These are phyloP conservation scores for Falciphora oryzae DNA, from an alignment of 2,329 filamentous ascomycete species.

Conservation along the genomic window DNA sequence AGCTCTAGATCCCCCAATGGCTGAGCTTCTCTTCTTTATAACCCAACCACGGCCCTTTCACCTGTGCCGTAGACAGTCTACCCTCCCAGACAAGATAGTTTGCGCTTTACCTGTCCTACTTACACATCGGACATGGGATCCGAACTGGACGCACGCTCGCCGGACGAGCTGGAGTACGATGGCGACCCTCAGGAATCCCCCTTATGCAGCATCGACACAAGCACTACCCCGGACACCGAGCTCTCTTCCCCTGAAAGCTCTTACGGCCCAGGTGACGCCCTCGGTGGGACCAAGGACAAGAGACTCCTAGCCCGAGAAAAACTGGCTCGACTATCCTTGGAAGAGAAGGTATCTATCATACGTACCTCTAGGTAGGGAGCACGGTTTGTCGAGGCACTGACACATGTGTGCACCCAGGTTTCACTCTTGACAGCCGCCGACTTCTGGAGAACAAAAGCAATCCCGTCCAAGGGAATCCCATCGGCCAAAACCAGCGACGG, in stretches of 20 bases:
- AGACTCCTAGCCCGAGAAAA: constrained; percentile 42
- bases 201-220: constrained; percentile 29
- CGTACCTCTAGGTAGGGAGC: background rate
- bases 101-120: background rate
- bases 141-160: background rate
- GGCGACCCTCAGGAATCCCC: constrained; percentile 29
- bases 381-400: constrained; percentile 10
- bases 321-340: constrained; percentile 44
- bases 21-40: background rate
- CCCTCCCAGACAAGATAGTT: background rate
- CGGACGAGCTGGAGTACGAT: background rate
- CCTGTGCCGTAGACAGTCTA: background rate
- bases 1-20: background rate
- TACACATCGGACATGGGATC: background rate
- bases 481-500: constrained; percentile 63
- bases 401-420: constrained; percentile 32
- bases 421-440: constrained; percentile 57
- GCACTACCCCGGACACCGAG: constrained; percentile 44
- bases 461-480: constrained; percentile 58
- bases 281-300: background rate
- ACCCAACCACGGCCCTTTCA: background rate
- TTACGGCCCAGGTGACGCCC: constrained; percentile 25
- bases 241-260: constrained; percentile 41
- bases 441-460: constrained; percentile 63
- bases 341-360: constrained; percentile 46